These are phyloP conservation scores for Stemphylium lycopersici DNA, from an alignment of 2,329 filamentous ascomycete species.

Conservation along the genomic window DNA sequence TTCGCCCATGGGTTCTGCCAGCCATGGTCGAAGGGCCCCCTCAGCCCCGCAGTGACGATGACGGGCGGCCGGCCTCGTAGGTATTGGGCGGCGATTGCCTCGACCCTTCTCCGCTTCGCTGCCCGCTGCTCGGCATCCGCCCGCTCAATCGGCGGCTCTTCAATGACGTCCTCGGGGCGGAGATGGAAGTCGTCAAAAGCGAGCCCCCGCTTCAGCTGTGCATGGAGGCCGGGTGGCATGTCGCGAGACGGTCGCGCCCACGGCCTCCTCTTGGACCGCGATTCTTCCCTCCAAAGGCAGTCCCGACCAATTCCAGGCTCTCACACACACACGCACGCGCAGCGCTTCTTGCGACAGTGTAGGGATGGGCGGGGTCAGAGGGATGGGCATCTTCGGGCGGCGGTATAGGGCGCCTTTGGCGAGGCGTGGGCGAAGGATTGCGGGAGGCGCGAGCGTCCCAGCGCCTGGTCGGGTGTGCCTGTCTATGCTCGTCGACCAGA, in stretches of 20 bases:
- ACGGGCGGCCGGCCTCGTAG: conserved; percentile 62
- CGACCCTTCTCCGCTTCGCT: conserved; percentile 63
- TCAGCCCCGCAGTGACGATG: conserved; percentile 66
- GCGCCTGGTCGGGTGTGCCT: background rate
- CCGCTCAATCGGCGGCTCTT: conserved; percentile 54
- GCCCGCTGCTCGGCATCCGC: conserved; percentile 62
- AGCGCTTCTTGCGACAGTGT: background rate
- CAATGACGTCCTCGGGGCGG: conserved; percentile 53
- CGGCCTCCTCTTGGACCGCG: background rate
- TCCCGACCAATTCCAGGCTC: no score
- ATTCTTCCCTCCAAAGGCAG: no score
- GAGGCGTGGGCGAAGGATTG: conserved; percentile 1
- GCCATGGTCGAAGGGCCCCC: conserved; percentile 63
- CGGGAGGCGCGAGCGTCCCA: background rate
- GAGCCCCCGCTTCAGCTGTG: conserved; percentile 33
- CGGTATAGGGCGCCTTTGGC: background rate
- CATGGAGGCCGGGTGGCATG: conserved; percentile 31
- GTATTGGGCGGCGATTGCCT: conserved; percentile 64
- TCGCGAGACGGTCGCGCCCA: conserved; percentile 1
- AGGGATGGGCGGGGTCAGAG: conserved; percentile 13
- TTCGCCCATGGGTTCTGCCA: conserved; percentile 48
- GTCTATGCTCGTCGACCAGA: conserved; percentile 1
- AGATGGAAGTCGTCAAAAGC: conserved; percentile 26
- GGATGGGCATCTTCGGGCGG: conserved; percentile 14
- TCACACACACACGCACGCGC: background rate